These are phyloP conservation scores for Macroventuria anomochaeta DNA, from an alignment of 2,329 filamentous ascomycete genomes.

Conservation along the genomic window DNA sequence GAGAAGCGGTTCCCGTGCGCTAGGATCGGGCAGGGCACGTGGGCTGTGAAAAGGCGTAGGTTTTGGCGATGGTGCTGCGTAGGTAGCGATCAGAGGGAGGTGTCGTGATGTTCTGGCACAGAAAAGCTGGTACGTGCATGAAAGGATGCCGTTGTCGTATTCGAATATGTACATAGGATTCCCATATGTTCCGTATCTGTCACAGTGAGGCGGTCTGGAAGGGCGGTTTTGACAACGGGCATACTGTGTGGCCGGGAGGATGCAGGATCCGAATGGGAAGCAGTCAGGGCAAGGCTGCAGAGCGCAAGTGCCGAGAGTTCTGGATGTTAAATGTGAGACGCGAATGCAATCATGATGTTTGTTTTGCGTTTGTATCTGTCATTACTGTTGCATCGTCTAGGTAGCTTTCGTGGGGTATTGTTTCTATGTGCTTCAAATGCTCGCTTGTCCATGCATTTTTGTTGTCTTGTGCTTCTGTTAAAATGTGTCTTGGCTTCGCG, in stretches of 20 bases:
- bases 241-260: too few relatives aligned
- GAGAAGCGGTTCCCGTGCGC: neutral
- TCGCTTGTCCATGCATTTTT: neutral
- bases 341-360: neutral
- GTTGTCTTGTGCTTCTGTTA: neutral
- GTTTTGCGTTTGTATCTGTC: neutral
- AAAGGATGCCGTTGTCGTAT: too few relatives aligned
- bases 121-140: neutral
- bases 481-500: neutral
- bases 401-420: neutral
- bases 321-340: neutral
- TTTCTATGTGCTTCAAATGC: neutral
- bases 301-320: neutral
- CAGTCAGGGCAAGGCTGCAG: conserved; percentile 17
- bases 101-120: neutral
- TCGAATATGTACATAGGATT: too few relatives aligned
- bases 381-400: neutral
- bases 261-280: neutral
- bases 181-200: too few relatives aligned
- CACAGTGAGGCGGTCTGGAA: too few relatives aligned
- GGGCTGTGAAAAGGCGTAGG: neutral
- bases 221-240: too few relatives aligned
- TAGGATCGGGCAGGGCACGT: neutral
- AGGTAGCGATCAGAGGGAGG: neutral
- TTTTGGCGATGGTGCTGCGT: neutral